Conservation (phyloP, 2,329 filamentous ascomycete species). For the Zymoseptoria passerinii region DNA sequence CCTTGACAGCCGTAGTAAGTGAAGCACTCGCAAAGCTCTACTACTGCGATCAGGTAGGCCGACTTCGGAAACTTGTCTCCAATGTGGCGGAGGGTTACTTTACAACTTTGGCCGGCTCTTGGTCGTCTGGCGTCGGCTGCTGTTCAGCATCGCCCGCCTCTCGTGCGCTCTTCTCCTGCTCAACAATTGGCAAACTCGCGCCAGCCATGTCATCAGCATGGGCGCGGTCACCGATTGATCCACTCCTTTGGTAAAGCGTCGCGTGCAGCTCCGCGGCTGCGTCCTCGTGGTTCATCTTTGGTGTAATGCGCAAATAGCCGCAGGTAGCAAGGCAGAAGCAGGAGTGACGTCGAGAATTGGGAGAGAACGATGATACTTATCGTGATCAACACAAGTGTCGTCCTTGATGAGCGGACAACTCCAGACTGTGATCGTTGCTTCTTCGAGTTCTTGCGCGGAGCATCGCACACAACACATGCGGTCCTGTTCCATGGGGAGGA, state of each 20-base stretch:
- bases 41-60: slow-evolving; percentile 42
- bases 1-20: slow-evolving; percentile 22
- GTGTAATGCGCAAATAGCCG: neutral
- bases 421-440: neutral
- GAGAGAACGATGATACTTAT: neutral
- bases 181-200: slow-evolving; percentile 10
- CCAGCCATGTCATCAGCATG: slow-evolving; percentile 18
- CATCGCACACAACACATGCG: neutral
- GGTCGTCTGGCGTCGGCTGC: slow-evolving; percentile 22
- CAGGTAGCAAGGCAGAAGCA: neutral
- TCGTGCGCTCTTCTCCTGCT: slow-evolving; percentile 7
- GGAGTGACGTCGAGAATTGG: neutral
- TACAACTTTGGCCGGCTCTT: slow-evolving; percentile 38
- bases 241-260: slow-evolving; percentile 16
- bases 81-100: slow-evolving; percentile 37
- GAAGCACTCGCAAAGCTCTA: slow-evolving; percentile 44
- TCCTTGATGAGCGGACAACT: neutral
- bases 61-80: slow-evolving; percentile 40
- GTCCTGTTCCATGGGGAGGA: neutral
- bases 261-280: slow-evolving; percentile 23
- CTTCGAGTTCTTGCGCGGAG: neutral
- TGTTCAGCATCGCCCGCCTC: slow-evolving; percentile 13
- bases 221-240: slow-evolving; percentile 12
- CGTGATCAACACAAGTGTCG: neutral
- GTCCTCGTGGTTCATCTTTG: slow-evolving; percentile 20